Evolutionary conservation across 306 rosid genomes (phyloP), one percentile per base, ranked within the genome.

Genomic region (Rubus parviflorus): DNA sequence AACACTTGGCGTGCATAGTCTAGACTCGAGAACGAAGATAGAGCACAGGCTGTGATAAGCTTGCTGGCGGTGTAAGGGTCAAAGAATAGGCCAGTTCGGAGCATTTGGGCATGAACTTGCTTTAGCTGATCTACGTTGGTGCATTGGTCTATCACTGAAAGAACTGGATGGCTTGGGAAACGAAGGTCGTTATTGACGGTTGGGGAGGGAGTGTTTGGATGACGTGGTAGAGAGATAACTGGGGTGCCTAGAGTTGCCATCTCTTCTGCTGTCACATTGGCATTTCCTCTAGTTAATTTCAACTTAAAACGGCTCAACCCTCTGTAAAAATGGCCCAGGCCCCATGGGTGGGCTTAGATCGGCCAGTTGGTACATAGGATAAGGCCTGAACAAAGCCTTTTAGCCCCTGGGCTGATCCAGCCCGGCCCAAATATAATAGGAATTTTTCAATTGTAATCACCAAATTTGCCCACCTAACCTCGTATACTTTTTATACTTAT

Each of bases 41-140:
- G 75, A 10, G 88, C 87, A 19, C 62, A 75, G 14, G 81, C 87
- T 4, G 88, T 77, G 49, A 90, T 70, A 25, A 88, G 85, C 78
- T 81, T 88, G 83, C 86, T 83, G 66, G 92, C 81, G 46, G 83
- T 43, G 77, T 68, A 84, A n/a, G 84, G 75, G 74, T 88, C 88
- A 56, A 60, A 85, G 83, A 88, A 75, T 48, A 80, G 81, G 46
- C 84, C 83, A 9, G 85, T 79, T 16, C 88, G 88, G 53, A 90
- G 89, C 89, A 90, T 83, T 41, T 83, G 89, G 73, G 89, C 87
- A 46, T 88, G 95, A 62, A 88, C 61, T 86, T 86, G 90, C 82
- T 85, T 85, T 68, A 88, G 81, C 43, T 86, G 88, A 68, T 40
- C 80, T 6, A 60, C 1, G 67, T 49, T 68, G 64, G 83, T 80